Evolutionary conservation across 2,329 filamentous ascomycete species (phyloP).

Genomic region (Setomelanomma holmii): DNA sequence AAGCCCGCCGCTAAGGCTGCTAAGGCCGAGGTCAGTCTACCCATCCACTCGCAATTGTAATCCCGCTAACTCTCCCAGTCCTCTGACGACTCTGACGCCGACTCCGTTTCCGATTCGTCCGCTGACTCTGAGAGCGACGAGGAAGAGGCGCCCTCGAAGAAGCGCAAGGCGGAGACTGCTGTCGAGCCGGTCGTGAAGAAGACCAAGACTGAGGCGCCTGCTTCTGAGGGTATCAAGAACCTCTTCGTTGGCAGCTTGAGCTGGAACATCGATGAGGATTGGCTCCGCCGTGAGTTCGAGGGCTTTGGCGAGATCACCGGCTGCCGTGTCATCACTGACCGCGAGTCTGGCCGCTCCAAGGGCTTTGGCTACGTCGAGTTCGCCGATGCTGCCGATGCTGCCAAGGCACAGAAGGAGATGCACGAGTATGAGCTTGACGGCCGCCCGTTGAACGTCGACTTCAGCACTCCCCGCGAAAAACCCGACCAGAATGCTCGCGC

Average conservation of each 20-base stretch:
- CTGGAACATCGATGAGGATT: constrained; percentile 88
- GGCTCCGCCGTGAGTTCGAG: constrained; percentile 82
- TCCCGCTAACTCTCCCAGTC: constrained; percentile 35
- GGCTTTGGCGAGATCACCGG: constrained; percentile 74
- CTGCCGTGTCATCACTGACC: constrained; percentile 84
- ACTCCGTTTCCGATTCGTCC: constrained; percentile 46
- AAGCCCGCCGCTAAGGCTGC: constrained; percentile 35
- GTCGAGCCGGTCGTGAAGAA: constrained; percentile 67
- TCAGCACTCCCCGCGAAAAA: constrained; percentile 71
- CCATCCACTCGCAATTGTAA: background rate
- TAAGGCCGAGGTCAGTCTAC: constrained; percentile 37
- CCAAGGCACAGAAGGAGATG: constrained; percentile 77
- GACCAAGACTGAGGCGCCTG: constrained; percentile 65
- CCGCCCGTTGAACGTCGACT: constrained; percentile 79
- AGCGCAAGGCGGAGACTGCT: constrained; percentile 69
- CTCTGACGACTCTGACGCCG: constrained; percentile 41
- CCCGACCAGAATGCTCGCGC: constrained; percentile 62
- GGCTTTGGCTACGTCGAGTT: constrained; percentile 96
- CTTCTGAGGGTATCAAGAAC: constrained; percentile 64
- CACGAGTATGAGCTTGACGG: constrained; percentile 76
- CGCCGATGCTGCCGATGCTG: constrained; percentile 69
- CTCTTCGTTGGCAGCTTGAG: constrained; percentile 90
- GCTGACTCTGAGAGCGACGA: constrained; percentile 41
- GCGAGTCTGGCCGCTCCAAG: constrained; percentile 80
- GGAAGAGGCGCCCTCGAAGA: constrained; percentile 61